phyloP scores from a whole-genome alignment of 768 basidiomycete genomes.

The Epithele typhae region DNA sequence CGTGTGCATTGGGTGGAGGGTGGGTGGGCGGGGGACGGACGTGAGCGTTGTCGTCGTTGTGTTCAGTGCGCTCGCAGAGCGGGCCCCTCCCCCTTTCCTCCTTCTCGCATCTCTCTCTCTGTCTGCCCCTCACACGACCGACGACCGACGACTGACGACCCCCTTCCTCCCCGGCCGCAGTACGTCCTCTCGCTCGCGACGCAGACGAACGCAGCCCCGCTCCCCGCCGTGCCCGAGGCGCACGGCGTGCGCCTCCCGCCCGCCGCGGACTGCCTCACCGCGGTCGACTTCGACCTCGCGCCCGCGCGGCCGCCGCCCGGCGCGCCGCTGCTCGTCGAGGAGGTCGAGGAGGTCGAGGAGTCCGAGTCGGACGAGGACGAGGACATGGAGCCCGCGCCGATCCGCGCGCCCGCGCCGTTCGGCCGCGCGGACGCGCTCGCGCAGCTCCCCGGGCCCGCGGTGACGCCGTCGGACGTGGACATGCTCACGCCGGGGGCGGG shows the following conservation, averaged over 20 bases:
- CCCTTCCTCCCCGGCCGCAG: slow-evolving; percentile 32
- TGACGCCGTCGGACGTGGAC: slow-evolving; percentile 65
- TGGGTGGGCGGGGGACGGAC: too few relatives aligned
- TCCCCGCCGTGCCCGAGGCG: slow-evolving; percentile 83
- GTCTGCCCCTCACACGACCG: too few relatives aligned
- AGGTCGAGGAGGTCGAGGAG: slow-evolving; percentile 79
- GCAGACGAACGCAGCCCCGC: slow-evolving; percentile 75
- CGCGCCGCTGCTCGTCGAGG: slow-evolving; percentile 72
- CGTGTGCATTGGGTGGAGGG: too few relatives aligned
- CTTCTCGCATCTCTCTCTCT: too few relatives aligned
- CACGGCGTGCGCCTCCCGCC: slow-evolving; percentile 83
- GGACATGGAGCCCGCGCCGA: slow-evolving; percentile 57
- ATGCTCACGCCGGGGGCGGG: slow-evolving; percentile 45
- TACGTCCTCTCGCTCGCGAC: slow-evolving; percentile 76
- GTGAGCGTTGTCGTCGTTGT: too few relatives aligned
- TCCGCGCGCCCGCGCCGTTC: slow-evolving; percentile 11
- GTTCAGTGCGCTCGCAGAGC: too few relatives aligned
- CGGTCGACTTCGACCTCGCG: slow-evolving; percentile 82
- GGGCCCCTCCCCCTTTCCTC: too few relatives aligned
- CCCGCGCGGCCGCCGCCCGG: slow-evolving; percentile 82
- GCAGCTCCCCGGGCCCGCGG: slow-evolving; percentile 7
- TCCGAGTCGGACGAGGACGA: slow-evolving; percentile 65
- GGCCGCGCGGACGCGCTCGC: slow-evolving; percentile 6
- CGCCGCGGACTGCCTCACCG: slow-evolving; percentile 61
- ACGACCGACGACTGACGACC: neutral